Percentiles rank a stretch among this genome's conserved stretches.
Conservation (phyloP, 2,329 filamentous ascomycete species). For the Phyllachora maydis region DNA sequence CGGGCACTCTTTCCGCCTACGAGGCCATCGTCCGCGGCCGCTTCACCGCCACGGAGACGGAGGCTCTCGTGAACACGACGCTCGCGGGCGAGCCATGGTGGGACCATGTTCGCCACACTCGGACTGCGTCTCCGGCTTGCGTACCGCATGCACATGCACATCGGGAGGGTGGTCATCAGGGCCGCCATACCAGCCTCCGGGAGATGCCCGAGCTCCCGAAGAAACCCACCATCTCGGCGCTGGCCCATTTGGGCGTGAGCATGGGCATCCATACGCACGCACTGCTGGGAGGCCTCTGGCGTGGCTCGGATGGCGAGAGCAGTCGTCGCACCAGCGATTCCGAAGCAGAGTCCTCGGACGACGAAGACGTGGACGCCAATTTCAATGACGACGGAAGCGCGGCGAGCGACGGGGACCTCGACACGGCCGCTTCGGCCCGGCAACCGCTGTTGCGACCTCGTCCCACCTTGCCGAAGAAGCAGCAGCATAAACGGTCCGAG, state of each 20-base stretch:
- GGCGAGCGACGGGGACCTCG: constrained; percentile 18
- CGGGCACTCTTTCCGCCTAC: constrained; percentile 51
- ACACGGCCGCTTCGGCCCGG: constrained; percentile 12
- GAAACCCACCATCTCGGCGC: constrained; percentile 29
- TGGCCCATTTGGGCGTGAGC: constrained; percentile 38
- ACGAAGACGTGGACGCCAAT: constrained; percentile 10
- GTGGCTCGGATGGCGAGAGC: no score
- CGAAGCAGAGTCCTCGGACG: constrained; percentile 5
- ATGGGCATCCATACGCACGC: constrained; percentile 60
- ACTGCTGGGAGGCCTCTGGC: constrained; percentile 39
- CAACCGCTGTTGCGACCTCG: constrained; percentile 8
- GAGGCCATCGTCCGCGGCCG: constrained; percentile 60
- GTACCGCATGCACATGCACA: no score
- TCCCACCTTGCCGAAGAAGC: no score
- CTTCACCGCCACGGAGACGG: constrained; percentile 28
- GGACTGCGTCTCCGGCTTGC: constrained; percentile 20
- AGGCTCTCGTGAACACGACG: constrained; percentile 40
- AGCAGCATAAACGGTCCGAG: no score
- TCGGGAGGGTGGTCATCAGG: constrained; percentile 7
- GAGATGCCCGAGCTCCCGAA: constrained; percentile 41
- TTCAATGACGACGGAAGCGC: constrained; percentile 17
- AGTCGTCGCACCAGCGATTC: constrained; percentile 21
- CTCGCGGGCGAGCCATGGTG: constrained; percentile 65
- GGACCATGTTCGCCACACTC: constrained; percentile 42
- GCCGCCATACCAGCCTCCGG: constrained; percentile 26